These are phyloP conservation scores for Stephanodiscus triporus DNA, from an alignment of 108 stramenopile genomes.

Conservation along the genomic window DNA sequence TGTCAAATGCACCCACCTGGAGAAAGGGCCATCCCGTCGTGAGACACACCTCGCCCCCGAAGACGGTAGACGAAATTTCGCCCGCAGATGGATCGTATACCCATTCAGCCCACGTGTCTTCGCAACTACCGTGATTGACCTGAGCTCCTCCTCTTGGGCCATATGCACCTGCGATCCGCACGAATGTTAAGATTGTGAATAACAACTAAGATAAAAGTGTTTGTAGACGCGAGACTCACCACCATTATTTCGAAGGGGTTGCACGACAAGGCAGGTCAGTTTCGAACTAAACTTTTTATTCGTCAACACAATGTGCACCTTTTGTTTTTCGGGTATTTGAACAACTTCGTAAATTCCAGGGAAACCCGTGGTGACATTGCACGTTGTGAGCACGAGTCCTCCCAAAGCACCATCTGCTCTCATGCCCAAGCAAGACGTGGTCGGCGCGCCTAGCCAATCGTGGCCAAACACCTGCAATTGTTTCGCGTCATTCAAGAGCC, in stretches of 20 bases:
- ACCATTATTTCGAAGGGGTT: constrained; percentile 62
- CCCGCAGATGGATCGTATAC: constrained; percentile 47
- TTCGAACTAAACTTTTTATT: constrained; percentile 30
- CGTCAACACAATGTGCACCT: constrained; percentile 23
- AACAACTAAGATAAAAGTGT: neutral
- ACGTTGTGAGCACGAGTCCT: constrained; percentile 57
- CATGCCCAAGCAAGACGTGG: constrained; percentile 62
- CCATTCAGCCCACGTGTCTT: constrained; percentile 61
- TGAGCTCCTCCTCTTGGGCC: constrained; percentile 78
- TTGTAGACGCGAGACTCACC: constrained; percentile 23
- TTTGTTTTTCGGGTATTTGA: constrained; percentile 3
- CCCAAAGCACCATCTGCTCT: constrained; percentile 51
- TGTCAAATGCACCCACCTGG: constrained; percentile 83
- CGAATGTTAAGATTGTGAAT: neutral
- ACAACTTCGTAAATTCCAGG: constrained; percentile 60
- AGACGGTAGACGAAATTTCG: constrained; percentile 65
- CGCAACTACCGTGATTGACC: constrained; percentile 64
- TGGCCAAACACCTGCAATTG: constrained; percentile 71
- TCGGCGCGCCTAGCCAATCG: constrained; percentile 79
- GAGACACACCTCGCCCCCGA: constrained; percentile 74
- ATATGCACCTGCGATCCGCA: constrained; percentile 51
- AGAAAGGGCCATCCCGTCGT: constrained; percentile 92
- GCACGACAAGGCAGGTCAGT: constrained; percentile 54
- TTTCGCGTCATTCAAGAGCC: constrained; percentile 52
- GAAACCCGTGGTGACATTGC: constrained; percentile 39